Evolutionary conservation across 2,329 filamentous ascomycete genomes (phyloP), one percentile per base, ranked within the genome.

Genomic region (Pyrenochaeta sp.): DNA sequence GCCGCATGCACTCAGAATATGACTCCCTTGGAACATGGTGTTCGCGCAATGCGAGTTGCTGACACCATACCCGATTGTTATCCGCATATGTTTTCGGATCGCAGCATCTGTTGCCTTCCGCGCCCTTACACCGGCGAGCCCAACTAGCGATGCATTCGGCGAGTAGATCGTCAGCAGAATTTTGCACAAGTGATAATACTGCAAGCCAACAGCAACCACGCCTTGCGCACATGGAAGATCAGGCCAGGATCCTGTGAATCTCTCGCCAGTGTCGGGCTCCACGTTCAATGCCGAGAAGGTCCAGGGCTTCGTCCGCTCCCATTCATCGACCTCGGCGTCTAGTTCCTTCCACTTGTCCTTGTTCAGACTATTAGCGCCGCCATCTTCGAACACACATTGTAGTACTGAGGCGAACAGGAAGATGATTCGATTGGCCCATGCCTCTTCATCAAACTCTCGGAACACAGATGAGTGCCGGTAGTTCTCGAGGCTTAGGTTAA

Each of bases 381-480:
- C 62, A 6, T 69, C 61, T 42, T 69, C 66, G 34, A 74, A 74
- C 9, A 69, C 70, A 39, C 65, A 56, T 47, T 72, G 66, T 0
- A 76, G 60, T 6, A 76, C 62, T 0, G 61, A 63, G 19, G 71
- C 72, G 40, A 76, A 75, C 32, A 68, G 64, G 48, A 72, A 75
- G 25, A 75, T 72, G 34, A 68, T 70, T 10, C 71, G 62, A n/a
- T 76, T 76, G 25, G 71, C 61, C 72, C 72, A 76, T 0, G 67
- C 52, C 48, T 73, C 70, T 45, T 72, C 68, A 46, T 72, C 71
- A 27, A 61, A 72, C 3, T 72, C 69, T n/a, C 65, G 65, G 48
- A 75, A 75, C 0, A 72, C 67, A 2, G 65, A 59, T 0, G 69
- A 73, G 42, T 71, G 67, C 22, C 64, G 66, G 50, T 73, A 75